Percentiles rank a stretch among this genome's conserved stretches.
Evolutionary conservation across 352 stramenopile species (phyloP).

Genomic region (Elongisporangium prolatum): DNA sequence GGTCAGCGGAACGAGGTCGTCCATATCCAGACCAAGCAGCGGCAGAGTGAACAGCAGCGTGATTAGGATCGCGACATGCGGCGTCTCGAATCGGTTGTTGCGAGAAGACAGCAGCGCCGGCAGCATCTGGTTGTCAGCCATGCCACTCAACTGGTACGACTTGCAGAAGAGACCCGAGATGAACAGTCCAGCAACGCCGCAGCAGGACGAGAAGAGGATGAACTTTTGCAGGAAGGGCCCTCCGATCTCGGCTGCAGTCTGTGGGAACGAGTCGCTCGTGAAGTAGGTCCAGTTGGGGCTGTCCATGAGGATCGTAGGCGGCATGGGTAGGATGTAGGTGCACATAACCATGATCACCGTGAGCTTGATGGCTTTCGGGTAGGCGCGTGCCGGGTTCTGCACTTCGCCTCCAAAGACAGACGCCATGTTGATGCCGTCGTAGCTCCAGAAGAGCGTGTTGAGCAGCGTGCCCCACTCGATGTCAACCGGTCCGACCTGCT

Average conservation of each 20-base stretch:
- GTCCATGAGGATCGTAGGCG: conserved; percentile 64
- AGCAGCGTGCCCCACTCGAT: conserved; percentile 83
- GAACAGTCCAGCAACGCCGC: conserved; percentile 85
- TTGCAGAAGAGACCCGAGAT: conserved; percentile 88
- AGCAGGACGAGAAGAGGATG: conserved; percentile 70
- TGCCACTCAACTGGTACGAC: conserved; percentile 77
- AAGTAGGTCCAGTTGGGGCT: conserved; percentile 61
- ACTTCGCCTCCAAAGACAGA: conserved; percentile 91
- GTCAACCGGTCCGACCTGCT: conserved; percentile 19
- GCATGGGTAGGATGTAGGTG: conserved; percentile 88
- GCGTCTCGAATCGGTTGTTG: conserved; percentile 25
- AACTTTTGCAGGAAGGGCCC: conserved; percentile 78
- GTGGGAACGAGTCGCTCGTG: conserved; percentile 82
- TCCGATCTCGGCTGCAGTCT: conserved; percentile 77
- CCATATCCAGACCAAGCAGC: conserved; percentile 52
- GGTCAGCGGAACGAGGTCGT: conserved; percentile 77
- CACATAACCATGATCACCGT: conserved; percentile 67
- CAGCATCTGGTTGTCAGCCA: conserved; percentile 79
- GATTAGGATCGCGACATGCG: conserved; percentile 26
- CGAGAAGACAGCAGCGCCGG: conserved; percentile 71
- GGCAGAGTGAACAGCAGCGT: conserved; percentile 33
- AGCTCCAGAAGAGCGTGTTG: conserved; percentile 96
- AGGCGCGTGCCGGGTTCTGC: conserved; percentile 73
- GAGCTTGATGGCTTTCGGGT: conserved; percentile 81
- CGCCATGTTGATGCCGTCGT: conserved; percentile 91